Evolutionary conservation across 148 eudicot genomes (phyloP), one percentile per base, ranked within the genome.

Genomic region (Drosera capensis): DNA sequence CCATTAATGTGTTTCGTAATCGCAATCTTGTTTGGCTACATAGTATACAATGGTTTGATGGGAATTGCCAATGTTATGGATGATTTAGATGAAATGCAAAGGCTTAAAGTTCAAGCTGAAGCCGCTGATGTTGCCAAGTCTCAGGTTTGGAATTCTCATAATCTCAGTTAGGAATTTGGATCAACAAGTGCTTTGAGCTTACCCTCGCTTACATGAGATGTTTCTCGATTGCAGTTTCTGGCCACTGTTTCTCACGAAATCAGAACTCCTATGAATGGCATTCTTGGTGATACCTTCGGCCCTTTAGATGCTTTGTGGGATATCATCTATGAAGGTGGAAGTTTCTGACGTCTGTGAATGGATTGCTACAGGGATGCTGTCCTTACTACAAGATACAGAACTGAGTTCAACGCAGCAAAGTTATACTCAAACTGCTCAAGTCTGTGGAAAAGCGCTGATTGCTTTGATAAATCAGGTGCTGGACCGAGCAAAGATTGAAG

Each of bases 181-280:
- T 38, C 14, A 18, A 57, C 14, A 0, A 8, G 14, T 9, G 1
- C 19, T 14, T 29, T 39, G 4, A 37, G 1, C 14, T 20, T n/a
- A n/a, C n/a, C n/a, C n/a, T n/a, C n/a, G n/a, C n/a, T n/a, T n/a
- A n/a, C n/a, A n/a, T 21, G 7, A 25, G 20, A 43, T 26, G 25
- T 18, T 16, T 21, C 26, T 43, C 11, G 14, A 12, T 34, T 49
- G 25, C 82, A 79, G 87, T 79, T 79, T 60, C 63, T 79, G 38
- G 87, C 87, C 6, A 79, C 87, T 37, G 82, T 79, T 40, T 79
- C 87, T 0, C 87, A 79, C 51, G 87, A 79, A 67, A 79, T 79
- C 55, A 63, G 87, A 48, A 79, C 87, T 30, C 82, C 87, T 40
- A 79, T 79, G 82, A 75, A 79, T 50, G 87, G 87, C 29, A 64